phyloP scores from a whole-genome alignment of 192 early-diverging fungal species.

The Coemansia guatemalensis region DNA sequence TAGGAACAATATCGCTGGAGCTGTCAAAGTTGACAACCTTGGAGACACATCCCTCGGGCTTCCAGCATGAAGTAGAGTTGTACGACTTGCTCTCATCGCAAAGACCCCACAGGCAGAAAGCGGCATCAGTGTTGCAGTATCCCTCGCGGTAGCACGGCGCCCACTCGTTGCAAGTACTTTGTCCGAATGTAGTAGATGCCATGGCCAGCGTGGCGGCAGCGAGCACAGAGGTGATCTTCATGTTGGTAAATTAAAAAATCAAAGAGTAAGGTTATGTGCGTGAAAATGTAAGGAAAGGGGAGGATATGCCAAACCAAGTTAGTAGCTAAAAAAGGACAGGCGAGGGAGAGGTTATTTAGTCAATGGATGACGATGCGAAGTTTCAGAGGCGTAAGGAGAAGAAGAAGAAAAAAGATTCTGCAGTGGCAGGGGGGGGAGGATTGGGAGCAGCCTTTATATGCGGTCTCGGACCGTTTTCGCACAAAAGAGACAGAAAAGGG shows the following conservation, averaged over 20 bases:
- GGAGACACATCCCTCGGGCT: conserved; percentile 34
- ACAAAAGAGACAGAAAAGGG: no score
- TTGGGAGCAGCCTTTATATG: no score
- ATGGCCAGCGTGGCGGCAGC: conserved; percentile 15
- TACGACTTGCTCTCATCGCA: conserved; percentile 50
- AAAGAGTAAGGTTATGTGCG: neutral
- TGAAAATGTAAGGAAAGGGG: neutral
- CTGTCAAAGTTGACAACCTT: conserved; percentile 38
- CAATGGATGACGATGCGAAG: no score
- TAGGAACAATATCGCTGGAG: conserved; percentile 25
- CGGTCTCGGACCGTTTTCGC: no score
- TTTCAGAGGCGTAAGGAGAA: no score
- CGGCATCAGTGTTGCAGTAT: conserved; percentile 46
- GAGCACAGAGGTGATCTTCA: conserved; percentile 19
- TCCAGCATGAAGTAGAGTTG: conserved; percentile 48
- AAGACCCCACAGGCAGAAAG: conserved; percentile 47
- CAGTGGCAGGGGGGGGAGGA: no score
- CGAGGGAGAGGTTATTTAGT: no score
- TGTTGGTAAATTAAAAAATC: conserved; percentile 6
- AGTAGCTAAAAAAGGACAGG: no score
- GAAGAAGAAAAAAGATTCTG: no score
- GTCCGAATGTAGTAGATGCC: conserved; percentile 26
- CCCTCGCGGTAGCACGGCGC: conserved; percentile 55
- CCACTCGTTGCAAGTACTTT: conserved; percentile 38
- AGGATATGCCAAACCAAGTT: no score